Evolutionary conservation across 1,139 yeast genomes (phyloP), one percentile per base, ranked within the genome.

Genomic region (Casaregolazyma lundiana): DNA sequence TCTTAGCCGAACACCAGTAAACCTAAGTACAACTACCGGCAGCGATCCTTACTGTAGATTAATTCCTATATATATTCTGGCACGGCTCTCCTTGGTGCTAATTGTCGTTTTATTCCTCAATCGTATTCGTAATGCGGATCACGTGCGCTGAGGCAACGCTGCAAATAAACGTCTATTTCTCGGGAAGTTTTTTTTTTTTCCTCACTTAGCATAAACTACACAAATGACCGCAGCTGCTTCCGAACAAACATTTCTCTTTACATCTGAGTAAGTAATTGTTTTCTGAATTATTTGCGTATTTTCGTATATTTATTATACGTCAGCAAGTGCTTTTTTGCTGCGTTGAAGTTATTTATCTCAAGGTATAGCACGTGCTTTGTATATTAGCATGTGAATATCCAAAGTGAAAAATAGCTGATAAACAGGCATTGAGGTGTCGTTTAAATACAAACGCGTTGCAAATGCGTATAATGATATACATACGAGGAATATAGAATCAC

Each of bases 241-340:
- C 50, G 71, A 68, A 61, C 39, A 42, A 26, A 75, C 81, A 53
- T 86, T 86, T 71, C 76, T 87, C 64, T 86, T 87, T 70, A 86
- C 96, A 62, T 90, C 97, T 60, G 98, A 92, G 77, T 88, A 58
- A 35, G 69, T 64, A 19, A 43, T 3, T 19, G 37, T 11, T 19
- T n/a, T 11, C 13, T 17, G 24, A 18, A 6, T 17, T 7, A 4
- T 9, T 17, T 19, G 11, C 16, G 32, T 29, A 3, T 20, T n/a
- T 35, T n/a, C 9, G 18, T 17, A 18, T 18, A 6, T 13, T 34
- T 29, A 22, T 18, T 19, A 21, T 8, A 18, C 7, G 2, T 6
- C 22, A 6, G 6, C n/a, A 37, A 7, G 15, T 24, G 15, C 1
- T 6, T 2, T 17, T 9, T 8, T 8, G 19, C 11, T 5, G 41